Conservation (phyloP, 2,329 filamentous ascomycete species). For the Drechslera avenae region DNA sequence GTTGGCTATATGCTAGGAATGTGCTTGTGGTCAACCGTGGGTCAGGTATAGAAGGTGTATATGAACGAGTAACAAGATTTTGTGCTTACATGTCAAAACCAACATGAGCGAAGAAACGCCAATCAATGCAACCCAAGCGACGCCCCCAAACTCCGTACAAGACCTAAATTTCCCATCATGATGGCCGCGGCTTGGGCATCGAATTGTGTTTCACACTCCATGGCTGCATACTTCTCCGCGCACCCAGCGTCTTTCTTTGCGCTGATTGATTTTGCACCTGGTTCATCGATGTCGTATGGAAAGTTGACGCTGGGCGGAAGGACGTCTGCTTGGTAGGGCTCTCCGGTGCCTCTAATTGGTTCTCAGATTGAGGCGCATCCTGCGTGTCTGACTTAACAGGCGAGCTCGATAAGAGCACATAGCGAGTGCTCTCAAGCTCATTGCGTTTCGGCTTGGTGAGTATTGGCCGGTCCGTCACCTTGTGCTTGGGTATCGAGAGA, state of each 20-base stretch:
- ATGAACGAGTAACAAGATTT: not conserved
- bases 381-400: constrained; percentile 43
- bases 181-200: constrained; percentile 37
- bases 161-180: constrained; percentile 7
- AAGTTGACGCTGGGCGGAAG: constrained; percentile 48
- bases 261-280: constrained; percentile 32
- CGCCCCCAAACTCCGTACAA: not conserved
- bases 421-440: constrained; percentile 46
- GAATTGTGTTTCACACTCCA: constrained; percentile 52
- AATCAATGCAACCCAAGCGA: not conserved
- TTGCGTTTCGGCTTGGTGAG: constrained; percentile 35
- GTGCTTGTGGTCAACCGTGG: no score
- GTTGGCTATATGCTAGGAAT: not conserved
- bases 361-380: constrained; percentile 1
- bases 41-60: no score
- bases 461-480: constrained; percentile 42
- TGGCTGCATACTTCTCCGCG: constrained; percentile 56
- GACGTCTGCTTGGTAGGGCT: constrained; percentile 17
- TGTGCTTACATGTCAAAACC: not conserved
- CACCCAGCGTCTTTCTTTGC: constrained; percentile 56
- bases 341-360: constrained; percentile 5
- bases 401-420: constrained; percentile 55
- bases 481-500: constrained; percentile 37
- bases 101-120: not conserved
- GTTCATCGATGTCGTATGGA: constrained; percentile 53